Evolutionary conservation across 2,329 filamentous ascomycete species (phyloP).

Genomic region (Monosporascus sp.): DNA sequence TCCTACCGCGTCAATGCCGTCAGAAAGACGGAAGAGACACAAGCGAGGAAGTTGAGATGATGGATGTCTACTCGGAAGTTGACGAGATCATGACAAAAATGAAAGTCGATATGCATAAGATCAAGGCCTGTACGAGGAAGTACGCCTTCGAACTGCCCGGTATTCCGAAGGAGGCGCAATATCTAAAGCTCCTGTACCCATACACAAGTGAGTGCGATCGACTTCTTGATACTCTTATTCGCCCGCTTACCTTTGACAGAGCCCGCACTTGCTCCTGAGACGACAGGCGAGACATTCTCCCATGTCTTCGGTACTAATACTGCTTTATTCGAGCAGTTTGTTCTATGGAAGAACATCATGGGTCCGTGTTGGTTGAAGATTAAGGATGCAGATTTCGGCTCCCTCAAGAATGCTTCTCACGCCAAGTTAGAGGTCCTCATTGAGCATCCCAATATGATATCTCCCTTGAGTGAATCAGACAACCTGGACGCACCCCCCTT

Average conservation of each 20-base stretch:
- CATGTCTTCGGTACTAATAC: slow-evolving; percentile 93
- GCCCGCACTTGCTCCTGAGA: slow-evolving; percentile 62
- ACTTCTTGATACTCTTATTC: background rate
- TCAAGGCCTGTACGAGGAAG: slow-evolving; percentile 82
- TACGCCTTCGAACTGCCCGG: slow-evolving; percentile 91
- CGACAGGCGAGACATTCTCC: slow-evolving; percentile 82
- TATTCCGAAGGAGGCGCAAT: slow-evolving; percentile 83
- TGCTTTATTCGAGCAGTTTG: slow-evolving; percentile 93
- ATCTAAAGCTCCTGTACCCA: slow-evolving; percentile 92
- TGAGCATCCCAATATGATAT: slow-evolving; percentile 70
- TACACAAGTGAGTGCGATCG: slow-evolving; percentile 61
- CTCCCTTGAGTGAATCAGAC: slow-evolving; percentile 68
- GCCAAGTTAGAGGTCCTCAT: slow-evolving; percentile 91
- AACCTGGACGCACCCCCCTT: slow-evolving; percentile 78
- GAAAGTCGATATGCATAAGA: slow-evolving; percentile 84
- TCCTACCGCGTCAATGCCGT: slow-evolving; percentile 70
- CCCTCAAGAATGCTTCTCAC: slow-evolving; percentile 89
- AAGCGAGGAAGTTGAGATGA: slow-evolving; percentile 75
- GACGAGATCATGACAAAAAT: slow-evolving; percentile 82
- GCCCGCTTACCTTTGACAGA: slow-evolving; percentile 37
- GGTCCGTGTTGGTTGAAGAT: slow-evolving; percentile 97
- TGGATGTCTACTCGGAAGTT: slow-evolving; percentile 85
- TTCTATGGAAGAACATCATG: slow-evolving; percentile 98
- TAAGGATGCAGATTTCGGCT: slow-evolving; percentile 73
- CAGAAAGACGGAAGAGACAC: slow-evolving; percentile 58